Evolutionary conservation across 345 rosid genomes (phyloP), one percentile per base, ranked within the genome.

Genomic region (Citrus sp.): DNA sequence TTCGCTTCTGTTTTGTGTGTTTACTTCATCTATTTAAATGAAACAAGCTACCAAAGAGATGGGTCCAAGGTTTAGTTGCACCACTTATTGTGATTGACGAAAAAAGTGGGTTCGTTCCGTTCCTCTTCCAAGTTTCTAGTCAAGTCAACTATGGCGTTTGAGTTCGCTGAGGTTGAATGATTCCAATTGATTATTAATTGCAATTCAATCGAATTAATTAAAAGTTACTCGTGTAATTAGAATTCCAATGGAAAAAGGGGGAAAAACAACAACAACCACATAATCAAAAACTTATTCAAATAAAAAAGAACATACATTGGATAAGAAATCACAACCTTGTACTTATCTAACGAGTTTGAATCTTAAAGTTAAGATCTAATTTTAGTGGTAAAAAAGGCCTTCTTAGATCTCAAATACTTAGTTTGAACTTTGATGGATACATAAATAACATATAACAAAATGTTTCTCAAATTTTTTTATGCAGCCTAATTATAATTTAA

Each of bases 51-150:
- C 18, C 19, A 21, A 49, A 75, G 60, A 55, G 35, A 56, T 78
- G 66, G 75, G 66, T 77, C 78, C 75, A 80, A 76, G 77, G 38
- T 81, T 76, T 59, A 55, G 34, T 51, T 64, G 24, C 51, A n/a
- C 72, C 78, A 54, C 63, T 66, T 66, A n/a, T 13, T 66, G 30
- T 30, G 51, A 3, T 10, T 13, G 51, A 12, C 51, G 51, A 32
- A 54, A 22, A 32, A 28, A n/a, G 35, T 66, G 62, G 16, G 67
- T 8, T 51, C 78, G 8, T 30, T 60, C 65, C 24, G 63, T 56
- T 38, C 46, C 25, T 61, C 37, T 25, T 63, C 61, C 55, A 72
- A 74, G 19, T 25, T 30, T 73, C 24, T 32, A 24, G 37, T 73
- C 28, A 77, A 70, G 78, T 77, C 75, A 73, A 73, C 75, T 34